phyloP scores from a whole-genome alignment of 1,284 basidiomycete species.

The Cutaneotrichosporon spelunceum region DNA sequence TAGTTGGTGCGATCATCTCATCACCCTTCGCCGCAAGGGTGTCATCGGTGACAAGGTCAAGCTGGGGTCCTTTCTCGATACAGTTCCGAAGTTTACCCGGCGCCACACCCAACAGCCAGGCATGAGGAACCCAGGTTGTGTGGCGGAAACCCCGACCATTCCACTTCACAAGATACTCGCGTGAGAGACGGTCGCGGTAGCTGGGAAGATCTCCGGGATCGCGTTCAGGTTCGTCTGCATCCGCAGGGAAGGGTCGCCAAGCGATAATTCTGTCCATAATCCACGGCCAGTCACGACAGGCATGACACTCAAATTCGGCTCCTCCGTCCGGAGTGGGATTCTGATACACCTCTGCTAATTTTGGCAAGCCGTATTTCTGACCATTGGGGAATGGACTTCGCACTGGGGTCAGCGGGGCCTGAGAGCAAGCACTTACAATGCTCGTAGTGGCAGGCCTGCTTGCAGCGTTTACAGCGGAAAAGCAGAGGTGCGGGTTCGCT shows the following conservation, averaged over 20 bases:
- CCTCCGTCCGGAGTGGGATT: conserved; percentile 25
- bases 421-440: conserved; percentile 53
- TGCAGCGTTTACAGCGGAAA: conserved; percentile 77
- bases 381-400: conserved; percentile 23
- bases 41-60: conserved; percentile 60
- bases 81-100: conserved; percentile 69
- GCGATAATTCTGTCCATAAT: conserved; percentile 78
- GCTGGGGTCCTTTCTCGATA: conserved; percentile 63
- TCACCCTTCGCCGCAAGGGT: conserved; percentile 47
- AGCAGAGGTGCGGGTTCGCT: conserved; percentile 52
- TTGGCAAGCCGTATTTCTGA: conserved; percentile 20
- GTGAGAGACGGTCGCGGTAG: conserved; percentile 63
- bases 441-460: conserved; percentile 71
- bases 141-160: conserved; percentile 69
- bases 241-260: conserved; percentile 74
- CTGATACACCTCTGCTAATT: conserved; percentile 59
- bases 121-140: conserved; percentile 78
- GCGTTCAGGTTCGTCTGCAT: conserved; percentile 58
- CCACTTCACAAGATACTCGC: conserved; percentile 92
- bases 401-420: conserved; percentile 23
- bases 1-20: conserved; percentile 46
- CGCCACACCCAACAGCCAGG: conserved; percentile 71
- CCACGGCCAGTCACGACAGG: conserved; percentile 72
- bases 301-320: conserved; percentile 69
- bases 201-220: conserved; percentile 55